A percentile compares a stretch with the other conserved stretches of the same genome.
phyloP scores from a whole-genome alignment of 2,329 filamentous ascomycete species.

The Talaromyces marneffei region DNA sequence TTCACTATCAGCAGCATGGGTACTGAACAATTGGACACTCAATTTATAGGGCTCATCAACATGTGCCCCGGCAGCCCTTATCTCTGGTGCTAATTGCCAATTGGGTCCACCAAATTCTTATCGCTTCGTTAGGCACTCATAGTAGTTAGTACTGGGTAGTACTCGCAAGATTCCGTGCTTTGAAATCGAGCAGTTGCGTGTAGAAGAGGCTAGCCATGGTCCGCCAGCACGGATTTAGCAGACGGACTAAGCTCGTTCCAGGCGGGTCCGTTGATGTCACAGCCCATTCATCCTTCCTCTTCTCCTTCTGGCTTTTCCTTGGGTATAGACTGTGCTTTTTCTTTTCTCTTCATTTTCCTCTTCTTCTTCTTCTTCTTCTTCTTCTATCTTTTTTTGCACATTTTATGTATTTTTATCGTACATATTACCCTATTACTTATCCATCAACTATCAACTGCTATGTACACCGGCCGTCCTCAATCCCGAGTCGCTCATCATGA shows the following conservation, averaged over 20 bases:
- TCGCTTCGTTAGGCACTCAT: background rate
- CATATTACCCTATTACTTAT: background rate
- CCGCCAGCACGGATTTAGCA: background rate
- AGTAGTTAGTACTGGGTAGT: background rate
- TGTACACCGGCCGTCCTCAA: constrained; percentile 9
- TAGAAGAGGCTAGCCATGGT: background rate
- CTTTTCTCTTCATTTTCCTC: background rate
- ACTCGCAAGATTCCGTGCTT: background rate
- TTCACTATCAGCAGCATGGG: no score
- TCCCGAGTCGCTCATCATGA: constrained; percentile 21
- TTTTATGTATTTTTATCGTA: background rate
- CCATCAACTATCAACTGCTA: constrained; percentile 8
- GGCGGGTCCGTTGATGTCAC: constrained; percentile 4
- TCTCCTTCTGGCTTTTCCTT: background rate
- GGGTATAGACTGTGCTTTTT: background rate
- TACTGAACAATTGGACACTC: no score
- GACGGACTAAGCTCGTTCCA: background rate
- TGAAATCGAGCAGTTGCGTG: background rate
- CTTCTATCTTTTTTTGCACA: background rate
- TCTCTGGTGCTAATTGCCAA: no score
- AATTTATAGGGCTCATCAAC: no score
- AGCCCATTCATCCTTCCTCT: background rate
- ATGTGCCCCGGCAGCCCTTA: no score
- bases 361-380: background rate
- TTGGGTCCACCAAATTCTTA: background rate